Conservation (phyloP, 1,139 yeast genomes). For the Taphrina wiesneri region DNA sequence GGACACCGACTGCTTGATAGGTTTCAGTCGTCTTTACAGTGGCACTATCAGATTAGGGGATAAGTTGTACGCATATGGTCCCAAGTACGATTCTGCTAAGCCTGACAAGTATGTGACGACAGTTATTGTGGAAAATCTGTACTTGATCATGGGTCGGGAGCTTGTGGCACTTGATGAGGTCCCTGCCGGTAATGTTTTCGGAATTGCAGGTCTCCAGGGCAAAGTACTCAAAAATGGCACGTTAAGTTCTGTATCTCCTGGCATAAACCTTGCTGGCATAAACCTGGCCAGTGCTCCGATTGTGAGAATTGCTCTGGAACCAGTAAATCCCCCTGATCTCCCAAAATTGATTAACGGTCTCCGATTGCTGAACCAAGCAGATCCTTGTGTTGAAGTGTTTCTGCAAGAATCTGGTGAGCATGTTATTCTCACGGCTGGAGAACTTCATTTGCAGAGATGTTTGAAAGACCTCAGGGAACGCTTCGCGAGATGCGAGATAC, state of each 20-base stretch:
- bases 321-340: conserved; percentile 79
- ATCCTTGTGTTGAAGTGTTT: conserved; percentile 86
- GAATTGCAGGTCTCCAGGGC: conserved; percentile 87
- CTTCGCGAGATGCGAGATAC: conserved; percentile 87
- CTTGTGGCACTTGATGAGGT: conserved; percentile 72
- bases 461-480: conserved; percentile 83
- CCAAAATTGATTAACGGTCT: conserved; percentile 76
- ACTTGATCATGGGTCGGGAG: conserved; percentile 89
- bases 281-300: conserved; percentile 75
- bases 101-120: conserved; percentile 62
- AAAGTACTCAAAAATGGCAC: conserved; percentile 86
- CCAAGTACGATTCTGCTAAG: conserved; percentile 73
- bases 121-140: conserved; percentile 64
- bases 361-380: conserved; percentile 76
- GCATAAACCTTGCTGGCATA: conserved; percentile 73
- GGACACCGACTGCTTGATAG: conserved; percentile 66
- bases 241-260: conserved; percentile 53
- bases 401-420: conserved; percentile 88
- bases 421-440: conserved; percentile 93
- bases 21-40: conserved; percentile 84
- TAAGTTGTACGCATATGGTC: conserved; percentile 72
- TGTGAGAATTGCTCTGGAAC: conserved; percentile 91
- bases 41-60: conserved; percentile 80
- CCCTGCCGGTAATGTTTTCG: conserved; percentile 94
- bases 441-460: conserved; percentile 86